phyloP scores from a whole-genome alignment of 495 filamentous ascomycete species.

The Apiosordaria backusii region DNA sequence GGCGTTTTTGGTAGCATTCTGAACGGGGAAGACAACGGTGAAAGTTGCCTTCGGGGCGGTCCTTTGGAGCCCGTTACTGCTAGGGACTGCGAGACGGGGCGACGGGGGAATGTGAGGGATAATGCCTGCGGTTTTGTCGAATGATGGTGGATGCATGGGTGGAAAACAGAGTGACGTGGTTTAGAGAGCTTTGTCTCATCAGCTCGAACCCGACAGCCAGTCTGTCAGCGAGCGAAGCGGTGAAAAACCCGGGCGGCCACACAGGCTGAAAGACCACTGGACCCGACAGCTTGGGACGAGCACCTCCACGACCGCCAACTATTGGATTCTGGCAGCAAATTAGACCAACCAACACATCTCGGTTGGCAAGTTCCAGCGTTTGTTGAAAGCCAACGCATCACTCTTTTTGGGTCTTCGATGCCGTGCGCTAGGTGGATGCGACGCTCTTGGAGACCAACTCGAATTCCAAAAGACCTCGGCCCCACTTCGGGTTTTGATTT shows the following conservation, averaged over 20 bases:
- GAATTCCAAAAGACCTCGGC: background rate
- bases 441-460: background rate
- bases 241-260: slow-evolving; percentile 11
- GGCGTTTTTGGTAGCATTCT: background rate
- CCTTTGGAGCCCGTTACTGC: background rate
- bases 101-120: background rate
- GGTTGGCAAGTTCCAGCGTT: background rate
- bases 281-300: slow-evolving; percentile 38
- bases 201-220: background rate
- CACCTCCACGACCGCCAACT: slow-evolving; percentile 3
- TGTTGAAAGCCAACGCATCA: background rate
- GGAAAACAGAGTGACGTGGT: background rate
- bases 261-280: slow-evolving; percentile 10
- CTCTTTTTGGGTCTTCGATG: background rate
- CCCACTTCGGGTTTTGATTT: slow-evolving; percentile 3
- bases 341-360: background rate
- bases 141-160: too few species aligned
- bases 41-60: background rate
- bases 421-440: background rate
- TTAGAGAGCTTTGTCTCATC: background rate
- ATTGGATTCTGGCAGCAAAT: slow-evolving; percentile 2
- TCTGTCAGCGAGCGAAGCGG: slow-evolving; percentile 10
- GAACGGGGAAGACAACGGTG: background rate
- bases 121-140: background rate
- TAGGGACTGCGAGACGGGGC: background rate